A percentile compares a stretch with the other conserved stretches of the same genome.
Evolutionary conservation across 371 early-diverging fungal genomes (phyloP).

Genomic region (Lichtheimia corymbifera): DNA sequence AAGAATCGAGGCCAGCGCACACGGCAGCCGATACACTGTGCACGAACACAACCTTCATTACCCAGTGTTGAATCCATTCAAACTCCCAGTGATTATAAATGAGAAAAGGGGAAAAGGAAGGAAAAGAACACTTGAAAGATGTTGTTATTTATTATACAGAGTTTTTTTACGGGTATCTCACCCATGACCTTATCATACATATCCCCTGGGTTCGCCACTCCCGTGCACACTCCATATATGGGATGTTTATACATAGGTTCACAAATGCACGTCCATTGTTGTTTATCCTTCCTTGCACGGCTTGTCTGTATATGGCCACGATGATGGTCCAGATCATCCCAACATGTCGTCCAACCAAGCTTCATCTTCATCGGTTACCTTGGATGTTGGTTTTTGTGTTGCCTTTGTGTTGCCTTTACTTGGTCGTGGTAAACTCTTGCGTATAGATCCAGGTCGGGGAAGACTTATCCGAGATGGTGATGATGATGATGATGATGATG

Average conservation of each 20-base stretch:
- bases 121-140: no score
- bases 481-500: slow-evolving; percentile 7
- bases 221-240: no score
- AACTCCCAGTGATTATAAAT: neutral
- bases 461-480: slow-evolving; percentile 3
- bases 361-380: slow-evolving; percentile 30
- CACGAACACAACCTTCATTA: no score
- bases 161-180: neutral
- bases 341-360: slow-evolving; percentile 50
- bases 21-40: neutral
- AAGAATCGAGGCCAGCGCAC: slow-evolving; percentile 8
- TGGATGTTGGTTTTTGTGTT: slow-evolving; percentile 4
- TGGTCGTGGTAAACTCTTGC: slow-evolving; percentile 1
- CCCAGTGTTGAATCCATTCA: no score
- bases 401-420: neutral
- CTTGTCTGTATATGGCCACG: neutral
- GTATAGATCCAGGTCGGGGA: no score
- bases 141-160: no score
- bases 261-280: no score
- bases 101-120: neutral
- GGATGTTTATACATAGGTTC: no score
- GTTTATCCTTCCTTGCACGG: neutral
- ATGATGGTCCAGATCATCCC: slow-evolving; percentile 18
- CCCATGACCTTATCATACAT: slow-evolving; percentile 1
- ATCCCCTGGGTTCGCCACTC: neutral